Percentiles rank a stretch among this genome's conserved stretches.
Evolutionary conservation across 2,329 filamentous ascomycete species (phyloP).

Genomic region (Aspergillus unguis): DNA sequence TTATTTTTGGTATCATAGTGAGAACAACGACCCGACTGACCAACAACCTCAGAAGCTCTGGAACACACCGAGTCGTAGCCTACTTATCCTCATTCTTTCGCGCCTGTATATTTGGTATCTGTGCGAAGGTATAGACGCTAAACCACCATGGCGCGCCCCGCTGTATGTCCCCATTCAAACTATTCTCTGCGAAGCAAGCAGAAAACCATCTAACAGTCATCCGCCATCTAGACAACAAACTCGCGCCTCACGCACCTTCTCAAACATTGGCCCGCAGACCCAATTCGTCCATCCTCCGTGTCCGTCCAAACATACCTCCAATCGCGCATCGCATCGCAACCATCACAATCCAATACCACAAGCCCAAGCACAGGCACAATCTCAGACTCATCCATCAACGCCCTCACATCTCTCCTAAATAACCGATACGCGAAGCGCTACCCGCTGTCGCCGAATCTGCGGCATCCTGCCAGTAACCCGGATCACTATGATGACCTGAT

Average conservation of each 20-base stretch:
- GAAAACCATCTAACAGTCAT: not conserved
- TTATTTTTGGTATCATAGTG: not conserved
- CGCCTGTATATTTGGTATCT: too few relatives aligned
- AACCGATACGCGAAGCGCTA: conserved; percentile 55
- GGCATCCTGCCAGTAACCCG: conserved; percentile 51
- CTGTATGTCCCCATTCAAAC: not conserved
- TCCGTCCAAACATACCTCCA: conserved; percentile 45
- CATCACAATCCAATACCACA: conserved; percentile 18
- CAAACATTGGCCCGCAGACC: conserved; percentile 45
- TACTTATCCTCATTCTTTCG: too few relatives aligned
- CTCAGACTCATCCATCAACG: conserved; percentile 49
- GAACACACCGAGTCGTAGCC: too few relatives aligned
- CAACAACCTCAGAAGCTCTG: too few relatives aligned
- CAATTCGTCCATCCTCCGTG: conserved; percentile 44
- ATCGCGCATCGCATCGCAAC: conserved; percentile 25
- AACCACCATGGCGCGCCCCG: not conserved
- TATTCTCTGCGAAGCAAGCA: not conserved
- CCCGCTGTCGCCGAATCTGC: conserved; percentile 46
- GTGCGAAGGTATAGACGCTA: not conserved
- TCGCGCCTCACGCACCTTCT: conserved; percentile 42
- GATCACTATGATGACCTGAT: conserved; percentile 53
- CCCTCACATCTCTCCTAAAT: conserved; percentile 59
- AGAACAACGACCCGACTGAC: too few relatives aligned
- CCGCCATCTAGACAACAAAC: conserved; percentile 18
- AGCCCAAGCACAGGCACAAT: conserved; percentile 18